Percentiles rank a stretch among this genome's conserved stretches.
These are phyloP conservation scores for Aspergillus flavus DNA, from an alignment of 2,329 filamentous ascomycete species.

Conservation along the genomic window DNA sequence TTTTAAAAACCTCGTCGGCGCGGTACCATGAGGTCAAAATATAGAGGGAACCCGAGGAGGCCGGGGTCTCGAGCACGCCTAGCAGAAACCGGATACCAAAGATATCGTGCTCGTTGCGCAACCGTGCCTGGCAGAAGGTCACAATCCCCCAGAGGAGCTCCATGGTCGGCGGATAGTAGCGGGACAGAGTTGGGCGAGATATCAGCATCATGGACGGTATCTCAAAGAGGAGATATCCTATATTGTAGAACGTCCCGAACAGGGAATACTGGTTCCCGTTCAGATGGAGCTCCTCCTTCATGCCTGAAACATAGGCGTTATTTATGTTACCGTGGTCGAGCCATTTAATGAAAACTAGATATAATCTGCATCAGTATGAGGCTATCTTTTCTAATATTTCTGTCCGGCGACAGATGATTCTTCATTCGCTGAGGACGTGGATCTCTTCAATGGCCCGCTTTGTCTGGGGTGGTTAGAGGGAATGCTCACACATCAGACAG, in stretches of 20 bases:
- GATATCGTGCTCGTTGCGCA: slow-evolving; percentile 35
- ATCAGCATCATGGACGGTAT: slow-evolving; percentile 33
- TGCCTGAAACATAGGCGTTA: slow-evolving; percentile 37
- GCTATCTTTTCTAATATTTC: no score
- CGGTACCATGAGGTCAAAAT: slow-evolving; percentile 40
- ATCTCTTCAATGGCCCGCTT: no score
- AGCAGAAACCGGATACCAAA: slow-evolving; percentile 39
- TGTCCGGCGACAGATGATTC: no score
- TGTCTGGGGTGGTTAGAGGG: no score
- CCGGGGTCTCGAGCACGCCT: slow-evolving; percentile 36
- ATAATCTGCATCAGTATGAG: no score
- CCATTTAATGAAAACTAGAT: slow-evolving; percentile 1
- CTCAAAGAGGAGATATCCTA: slow-evolving; percentile 36
- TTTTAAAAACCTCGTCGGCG: slow-evolving; percentile 54
- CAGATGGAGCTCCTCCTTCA: slow-evolving; percentile 35
- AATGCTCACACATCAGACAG: no score
- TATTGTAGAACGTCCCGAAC: slow-evolving; percentile 35
- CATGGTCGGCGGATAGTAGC: slow-evolving; percentile 33
- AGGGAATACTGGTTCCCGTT: slow-evolving; percentile 36
- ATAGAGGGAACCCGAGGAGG: no score
- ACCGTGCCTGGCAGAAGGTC: slow-evolving; percentile 37
- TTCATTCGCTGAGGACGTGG: no score
- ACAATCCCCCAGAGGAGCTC: slow-evolving; percentile 40
- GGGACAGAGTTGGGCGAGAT: slow-evolving; percentile 32
- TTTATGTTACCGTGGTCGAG: slow-evolving; percentile 35